These are phyloP conservation scores for Oryza meridionalis DNA, from an alignment of 176 grass and related monocot genomes.

Conservation along the genomic window DNA sequence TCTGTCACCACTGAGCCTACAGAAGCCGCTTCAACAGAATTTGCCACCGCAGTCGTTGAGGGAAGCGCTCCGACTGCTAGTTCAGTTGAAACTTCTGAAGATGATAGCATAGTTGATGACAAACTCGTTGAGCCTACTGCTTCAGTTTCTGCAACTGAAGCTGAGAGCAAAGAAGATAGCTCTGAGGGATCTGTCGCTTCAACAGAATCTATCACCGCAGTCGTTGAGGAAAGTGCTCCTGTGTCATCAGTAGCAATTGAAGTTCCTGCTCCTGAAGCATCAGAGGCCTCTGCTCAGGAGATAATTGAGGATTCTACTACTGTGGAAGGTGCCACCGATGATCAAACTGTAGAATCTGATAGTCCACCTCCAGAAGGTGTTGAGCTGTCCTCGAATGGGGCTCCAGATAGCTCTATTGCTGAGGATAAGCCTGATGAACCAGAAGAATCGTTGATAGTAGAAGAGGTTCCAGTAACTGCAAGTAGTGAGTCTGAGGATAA, in stretches of 20 bases:
- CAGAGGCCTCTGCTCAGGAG: slow-evolving; percentile 17
- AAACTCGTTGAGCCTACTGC: slow-evolving; percentile 35
- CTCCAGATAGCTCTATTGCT: slow-evolving; percentile 20
- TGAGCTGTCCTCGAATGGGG: slow-evolving; percentile 39
- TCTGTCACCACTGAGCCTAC: not conserved
- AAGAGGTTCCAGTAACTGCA: slow-evolving; percentile 47
- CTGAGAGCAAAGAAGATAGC: slow-evolving; percentile 40
- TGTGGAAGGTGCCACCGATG: not conserved
- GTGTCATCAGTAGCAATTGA: slow-evolving; percentile 30
- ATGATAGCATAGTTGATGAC: slow-evolving; percentile 23
- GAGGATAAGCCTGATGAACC: slow-evolving; percentile 33
- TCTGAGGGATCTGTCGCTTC: slow-evolving; percentile 6
- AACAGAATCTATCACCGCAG: slow-evolving; percentile 19
- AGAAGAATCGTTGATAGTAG: slow-evolving; percentile 36
- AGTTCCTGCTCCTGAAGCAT: slow-evolving; percentile 8
- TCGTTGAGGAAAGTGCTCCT: slow-evolving; percentile 20
- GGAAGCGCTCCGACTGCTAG: slow-evolving; percentile 5
- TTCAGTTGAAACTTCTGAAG: slow-evolving; percentile 11
- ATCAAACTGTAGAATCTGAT: slow-evolving; percentile 32
- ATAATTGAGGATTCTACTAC: slow-evolving; percentile 28
- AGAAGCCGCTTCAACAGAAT: slow-evolving; percentile 22
- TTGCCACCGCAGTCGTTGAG: not conserved
- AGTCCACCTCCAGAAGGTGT: slow-evolving; percentile 13
- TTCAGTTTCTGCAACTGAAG: slow-evolving; percentile 41
- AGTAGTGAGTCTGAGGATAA: slow-evolving; percentile 37